These are phyloP conservation scores for Colletotrichum lindemuthianum DNA, from an alignment of 2,329 filamentous ascomycete genomes.

Conservation along the genomic window DNA sequence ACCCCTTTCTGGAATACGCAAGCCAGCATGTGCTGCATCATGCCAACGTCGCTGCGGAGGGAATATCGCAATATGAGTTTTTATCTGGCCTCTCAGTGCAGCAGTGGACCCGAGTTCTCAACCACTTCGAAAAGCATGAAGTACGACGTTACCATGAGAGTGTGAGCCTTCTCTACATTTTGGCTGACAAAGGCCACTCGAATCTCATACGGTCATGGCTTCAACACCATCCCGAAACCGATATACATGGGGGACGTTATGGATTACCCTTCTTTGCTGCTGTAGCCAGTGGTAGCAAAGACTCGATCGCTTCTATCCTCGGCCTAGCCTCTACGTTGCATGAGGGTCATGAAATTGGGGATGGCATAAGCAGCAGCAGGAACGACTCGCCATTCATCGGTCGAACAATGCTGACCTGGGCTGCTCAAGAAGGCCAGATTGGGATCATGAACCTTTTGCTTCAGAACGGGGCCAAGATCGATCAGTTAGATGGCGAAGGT, in stretches of 20 bases:
- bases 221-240: constrained; percentile 12
- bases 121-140: constrained; percentile 43
- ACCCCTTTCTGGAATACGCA: constrained; percentile 58
- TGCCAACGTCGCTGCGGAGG: constrained; percentile 47
- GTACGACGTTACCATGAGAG: constrained; percentile 39
- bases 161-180: constrained; percentile 46
- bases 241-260: not conserved
- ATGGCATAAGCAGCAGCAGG: not conserved
- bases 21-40: constrained; percentile 52
- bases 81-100: constrained; percentile 42
- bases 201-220: constrained; percentile 44
- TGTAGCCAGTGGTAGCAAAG: not conserved
- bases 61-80: constrained; percentile 43
- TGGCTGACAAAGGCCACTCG: constrained; percentile 43
- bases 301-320: not conserved
- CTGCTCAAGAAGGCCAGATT: not conserved
- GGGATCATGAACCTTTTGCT: not conserved
- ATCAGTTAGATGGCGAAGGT: not conserved
- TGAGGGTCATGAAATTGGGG: not conserved
- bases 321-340: not conserved
- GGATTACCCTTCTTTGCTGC: not conserved
- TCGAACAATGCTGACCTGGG: not conserved
- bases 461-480: not conserved
- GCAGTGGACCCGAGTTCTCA: constrained; percentile 44
- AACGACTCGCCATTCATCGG: not conserved